Percentiles rank a stretch among this genome's conserved stretches.
phyloP scores from a whole-genome alignment of 2,329 filamentous ascomycete genomes.

The Colletotrichum orchidophilum region DNA sequence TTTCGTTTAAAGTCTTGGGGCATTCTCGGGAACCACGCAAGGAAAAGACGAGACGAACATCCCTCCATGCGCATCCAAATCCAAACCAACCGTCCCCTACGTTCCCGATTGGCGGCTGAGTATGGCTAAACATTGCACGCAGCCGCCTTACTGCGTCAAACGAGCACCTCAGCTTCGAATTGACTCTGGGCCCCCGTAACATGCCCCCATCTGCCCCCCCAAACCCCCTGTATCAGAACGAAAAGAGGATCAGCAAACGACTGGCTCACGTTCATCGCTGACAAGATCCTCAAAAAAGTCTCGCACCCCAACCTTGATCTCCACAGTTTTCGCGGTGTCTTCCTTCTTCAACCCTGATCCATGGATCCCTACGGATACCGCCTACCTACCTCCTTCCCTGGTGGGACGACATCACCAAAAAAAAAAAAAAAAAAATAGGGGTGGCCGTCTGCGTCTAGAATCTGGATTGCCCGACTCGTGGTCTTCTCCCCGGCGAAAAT shows the following conservation, averaged over 20 bases:
- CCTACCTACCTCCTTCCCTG: background rate
- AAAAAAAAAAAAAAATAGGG: background rate
- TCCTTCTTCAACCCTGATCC: background rate
- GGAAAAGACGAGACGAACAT: background rate
- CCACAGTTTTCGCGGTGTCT: background rate
- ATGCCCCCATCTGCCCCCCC: background rate
- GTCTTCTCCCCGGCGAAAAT: background rate
- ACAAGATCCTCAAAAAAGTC: constrained; percentile 9
- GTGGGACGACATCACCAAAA: background rate
- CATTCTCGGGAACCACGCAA: background rate
- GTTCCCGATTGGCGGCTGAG: constrained; percentile 23
- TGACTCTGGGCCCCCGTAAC: background rate
- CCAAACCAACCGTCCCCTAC: background rate
- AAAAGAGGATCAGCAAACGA: constrained; percentile 8
- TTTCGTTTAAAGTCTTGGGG: background rate
- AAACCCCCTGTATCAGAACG: constrained; percentile 18
- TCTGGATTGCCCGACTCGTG: background rate
- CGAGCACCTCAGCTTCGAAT: background rate
- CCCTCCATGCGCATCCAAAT: background rate
- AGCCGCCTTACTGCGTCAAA: constrained; percentile 1
- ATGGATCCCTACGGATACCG: background rate
- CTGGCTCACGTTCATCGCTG: constrained; percentile 11
- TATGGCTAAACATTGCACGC: background rate
- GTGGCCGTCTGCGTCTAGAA: background rate
- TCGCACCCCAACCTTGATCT: background rate